phyloP scores from a whole-genome alignment of 169 alveolate genomes.

The Babesia bigemina region DNA sequence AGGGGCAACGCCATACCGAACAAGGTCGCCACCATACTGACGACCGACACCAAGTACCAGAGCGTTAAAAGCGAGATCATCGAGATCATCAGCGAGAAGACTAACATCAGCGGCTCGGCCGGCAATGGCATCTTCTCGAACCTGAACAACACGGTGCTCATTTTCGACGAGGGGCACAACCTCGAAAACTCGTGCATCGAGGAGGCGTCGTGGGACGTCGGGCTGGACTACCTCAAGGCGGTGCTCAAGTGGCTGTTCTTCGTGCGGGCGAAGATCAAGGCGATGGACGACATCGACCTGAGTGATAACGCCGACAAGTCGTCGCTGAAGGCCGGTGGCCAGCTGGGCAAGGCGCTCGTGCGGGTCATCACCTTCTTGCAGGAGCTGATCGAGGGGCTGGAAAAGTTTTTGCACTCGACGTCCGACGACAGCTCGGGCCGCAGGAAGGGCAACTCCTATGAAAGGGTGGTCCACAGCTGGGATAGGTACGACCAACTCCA shows the following conservation, averaged over 20 bases:
- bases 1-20: slow-evolving; percentile 20
- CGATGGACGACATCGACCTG: not conserved
- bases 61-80: slow-evolving; percentile 81
- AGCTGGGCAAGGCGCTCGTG: not conserved
- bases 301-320: not conserved
- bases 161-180: slow-evolving; percentile 95
- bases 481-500: slow-evolving; percentile 37
- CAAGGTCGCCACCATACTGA: slow-evolving; percentile 47
- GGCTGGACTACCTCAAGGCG: not conserved
- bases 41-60: slow-evolving; percentile 75
- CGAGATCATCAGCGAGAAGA: slow-evolving; percentile 80
- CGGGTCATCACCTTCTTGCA: slow-evolving; percentile 25
- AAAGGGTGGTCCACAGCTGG: slow-evolving; percentile 48
- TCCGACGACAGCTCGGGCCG: not conserved
- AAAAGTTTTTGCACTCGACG: slow-evolving; percentile 17
- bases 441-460: not conserved
- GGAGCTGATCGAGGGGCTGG: slow-evolving; percentile 2
- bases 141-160: slow-evolving; percentile 80
- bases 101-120: slow-evolving; percentile 81
- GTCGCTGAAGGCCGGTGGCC: not conserved
- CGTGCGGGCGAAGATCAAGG: not conserved
- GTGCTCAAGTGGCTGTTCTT: slow-evolving; percentile 16
- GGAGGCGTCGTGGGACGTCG: slow-evolving; percentile 78
- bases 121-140: slow-evolving; percentile 76
- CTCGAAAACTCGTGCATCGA: slow-evolving; percentile 83